Base-by-base conservation (phyloP, 768 basidiomycete genomes). In the Russula virescens region DNA sequence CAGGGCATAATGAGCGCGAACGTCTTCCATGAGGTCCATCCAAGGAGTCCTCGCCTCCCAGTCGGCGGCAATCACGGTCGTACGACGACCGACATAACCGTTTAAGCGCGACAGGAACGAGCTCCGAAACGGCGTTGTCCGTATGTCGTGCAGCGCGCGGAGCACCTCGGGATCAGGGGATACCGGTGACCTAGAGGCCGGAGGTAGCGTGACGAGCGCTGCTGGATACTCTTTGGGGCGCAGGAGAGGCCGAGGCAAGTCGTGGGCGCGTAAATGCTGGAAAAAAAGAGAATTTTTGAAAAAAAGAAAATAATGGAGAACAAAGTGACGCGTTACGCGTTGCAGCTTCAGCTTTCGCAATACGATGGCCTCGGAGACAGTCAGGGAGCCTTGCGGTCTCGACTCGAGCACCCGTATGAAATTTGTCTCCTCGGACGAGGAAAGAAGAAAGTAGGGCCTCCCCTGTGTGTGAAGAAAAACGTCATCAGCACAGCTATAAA, bases 1-100 rank as follows among this genome's bases (percentile, higher is more conserved):
- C 25, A 88, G 73, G 2, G 71, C 68, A 68, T 85, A 81, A 74
- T 93, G 90, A 2, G 81, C 82, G 54, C 80, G 77, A 46, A 93
- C 79, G 65, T 92, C 89, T 35, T 73, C 70, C 87, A 91, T 88
- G 48, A 93, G 79, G 42, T 79, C 73, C 79, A 86, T 85, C 91
- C 91, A 92, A 0, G 87, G 83, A 4, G 88, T 73, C 45, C 74
- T 75, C 4, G 81, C 83, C 70, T 88, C 84, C 89, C 88, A 91
- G 71, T 91, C 89, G 26, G 85, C 75, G 11, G 83, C 79, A 45
- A 91, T 77, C 31, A 81, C 69, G 5, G 73, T 75, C 13, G 74
- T 68, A 53, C 64, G 73, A n/a, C 57, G 67, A 26, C 65, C 58
- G 2, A 46, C 66, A 40, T 72, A 72, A 23, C 86, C 86, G 52